These are phyloP conservation scores for Ophiostoma populinum DNA, from an alignment of 2,329 filamentous ascomycete genomes.

Conservation along the genomic window DNA sequence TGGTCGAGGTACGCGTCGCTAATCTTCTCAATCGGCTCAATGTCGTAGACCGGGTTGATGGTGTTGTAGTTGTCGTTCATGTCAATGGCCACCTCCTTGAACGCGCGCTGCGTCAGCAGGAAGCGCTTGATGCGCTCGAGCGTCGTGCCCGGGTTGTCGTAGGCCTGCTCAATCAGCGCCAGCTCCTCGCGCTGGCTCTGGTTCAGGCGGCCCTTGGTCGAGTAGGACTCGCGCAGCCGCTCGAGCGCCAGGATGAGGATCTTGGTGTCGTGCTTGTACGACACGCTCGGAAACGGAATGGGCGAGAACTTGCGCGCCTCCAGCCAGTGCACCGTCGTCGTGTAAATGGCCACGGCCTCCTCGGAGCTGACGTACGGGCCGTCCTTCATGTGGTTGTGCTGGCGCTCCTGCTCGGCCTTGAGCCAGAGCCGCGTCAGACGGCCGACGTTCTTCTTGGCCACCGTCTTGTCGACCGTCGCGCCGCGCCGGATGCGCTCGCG, in stretches of 20 bases:
- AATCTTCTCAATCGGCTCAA: slow-evolving; percentile 98
- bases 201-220: slow-evolving; percentile 89
- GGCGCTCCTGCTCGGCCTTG: slow-evolving; percentile 93
- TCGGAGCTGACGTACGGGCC: slow-evolving; percentile 96
- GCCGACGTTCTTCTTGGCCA: slow-evolving; percentile 97
- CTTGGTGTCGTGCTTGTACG: slow-evolving; percentile 99
- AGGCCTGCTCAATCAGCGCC: slow-evolving; percentile 92
- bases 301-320: slow-evolving; percentile 97
- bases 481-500: slow-evolving; percentile 90
- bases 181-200: slow-evolving; percentile 96
- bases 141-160: slow-evolving; percentile 92
- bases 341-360: slow-evolving; percentile 96
- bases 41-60: slow-evolving; percentile 97
- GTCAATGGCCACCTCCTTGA: slow-evolving; percentile 98
- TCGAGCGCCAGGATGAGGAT: slow-evolving; percentile 92
- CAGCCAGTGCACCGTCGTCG: slow-evolving; percentile 95
- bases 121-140: slow-evolving; percentile 95
- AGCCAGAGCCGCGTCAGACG: slow-evolving; percentile 90
- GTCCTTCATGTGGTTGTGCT: slow-evolving; percentile 99
- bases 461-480: slow-evolving; percentile 96
- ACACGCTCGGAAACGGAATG: slow-evolving; percentile 96
- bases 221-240: slow-evolving; percentile 85
- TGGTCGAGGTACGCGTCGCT: slow-evolving; percentile 97
- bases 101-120: slow-evolving; percentile 87
- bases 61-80: slow-evolving; percentile 99